phyloP scores from a whole-genome alignment of 2,329 filamentous ascomycete genomes.

The Monilinia aucupariae region DNA sequence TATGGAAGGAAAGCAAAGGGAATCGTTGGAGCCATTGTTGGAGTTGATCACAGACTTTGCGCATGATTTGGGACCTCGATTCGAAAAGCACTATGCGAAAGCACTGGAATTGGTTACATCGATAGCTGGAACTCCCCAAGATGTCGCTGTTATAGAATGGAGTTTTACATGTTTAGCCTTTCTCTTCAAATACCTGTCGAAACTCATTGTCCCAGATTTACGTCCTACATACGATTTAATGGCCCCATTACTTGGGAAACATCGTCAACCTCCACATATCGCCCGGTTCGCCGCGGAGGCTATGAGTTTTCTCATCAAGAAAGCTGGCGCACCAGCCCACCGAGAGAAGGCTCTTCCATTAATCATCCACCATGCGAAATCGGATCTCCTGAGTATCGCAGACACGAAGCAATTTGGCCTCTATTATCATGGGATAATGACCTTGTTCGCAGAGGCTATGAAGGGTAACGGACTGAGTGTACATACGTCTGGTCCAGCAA shows the following conservation, averaged over 20 bases:
- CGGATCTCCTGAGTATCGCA: constrained; percentile 55
- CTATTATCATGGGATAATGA: constrained; percentile 87
- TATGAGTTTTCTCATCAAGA: constrained; percentile 87
- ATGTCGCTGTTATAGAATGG: constrained; percentile 93
- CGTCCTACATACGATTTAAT: constrained; percentile 79
- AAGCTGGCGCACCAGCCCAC: constrained; percentile 72
- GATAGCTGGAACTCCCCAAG: constrained; percentile 70
- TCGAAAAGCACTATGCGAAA: constrained; percentile 80
- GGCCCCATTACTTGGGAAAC: constrained; percentile 76
- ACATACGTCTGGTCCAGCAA: constrained; percentile 53
- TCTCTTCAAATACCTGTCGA: constrained; percentile 93
- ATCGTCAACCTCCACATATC: constrained; percentile 77
- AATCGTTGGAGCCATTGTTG: constrained; percentile 79
- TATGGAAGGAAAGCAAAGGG: constrained; percentile 70
- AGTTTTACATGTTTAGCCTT: constrained; percentile 91
- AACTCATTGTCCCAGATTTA: constrained; percentile 78
- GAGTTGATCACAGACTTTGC: constrained; percentile 88
- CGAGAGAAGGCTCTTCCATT: constrained; percentile 65
- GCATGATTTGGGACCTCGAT: constrained; percentile 81
- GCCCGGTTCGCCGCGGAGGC: constrained; percentile 91
- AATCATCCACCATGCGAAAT: constrained; percentile 67
- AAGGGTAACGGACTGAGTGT: constrained; percentile 56
- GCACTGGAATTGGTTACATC: constrained; percentile 70
- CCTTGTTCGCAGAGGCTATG: constrained; percentile 78
- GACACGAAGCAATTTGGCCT: constrained; percentile 56